Percentiles rank a stretch among this genome's conserved stretches.
Conservation (phyloP, 1,284 basidiomycete species). For the Exobasidium cylindrosporum region DNA sequence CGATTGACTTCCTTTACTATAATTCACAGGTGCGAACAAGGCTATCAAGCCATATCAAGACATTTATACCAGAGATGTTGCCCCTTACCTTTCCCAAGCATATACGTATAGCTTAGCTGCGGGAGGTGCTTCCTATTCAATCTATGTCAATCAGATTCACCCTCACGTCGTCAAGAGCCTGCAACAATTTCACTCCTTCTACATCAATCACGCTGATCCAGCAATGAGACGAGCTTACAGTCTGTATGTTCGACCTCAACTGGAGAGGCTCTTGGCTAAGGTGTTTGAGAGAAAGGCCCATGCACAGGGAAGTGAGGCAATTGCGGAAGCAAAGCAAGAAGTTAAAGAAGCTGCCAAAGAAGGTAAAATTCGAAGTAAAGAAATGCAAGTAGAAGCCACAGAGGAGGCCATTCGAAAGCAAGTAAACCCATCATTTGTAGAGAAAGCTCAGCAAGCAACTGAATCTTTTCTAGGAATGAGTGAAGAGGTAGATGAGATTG, state of each 20-base stretch:
- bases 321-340: slow-evolving; percentile 15
- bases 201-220: slow-evolving; percentile 39
- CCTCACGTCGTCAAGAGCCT: slow-evolving; percentile 32
- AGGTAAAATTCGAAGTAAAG: slow-evolving; percentile 19
- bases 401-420: slow-evolving; percentile 20
- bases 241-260: slow-evolving; percentile 41
- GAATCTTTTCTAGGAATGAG: background rate
- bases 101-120: slow-evolving; percentile 30
- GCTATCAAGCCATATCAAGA: slow-evolving; percentile 46
- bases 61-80: slow-evolving; percentile 50
- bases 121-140: slow-evolving; percentile 27
- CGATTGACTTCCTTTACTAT: slow-evolving; percentile 11
- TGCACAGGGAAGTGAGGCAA: slow-evolving; percentile 16
- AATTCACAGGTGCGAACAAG: too few species aligned
- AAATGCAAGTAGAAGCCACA: slow-evolving; percentile 31
- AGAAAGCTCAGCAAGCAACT: slow-evolving; percentile 33
- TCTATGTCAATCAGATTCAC: slow-evolving; percentile 46
- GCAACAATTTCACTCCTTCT: slow-evolving; percentile 34
- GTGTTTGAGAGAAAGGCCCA: slow-evolving; percentile 36
- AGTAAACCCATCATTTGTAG: slow-evolving; percentile 30
- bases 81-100: slow-evolving; percentile 41
- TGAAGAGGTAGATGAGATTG: slow-evolving; percentile 24
- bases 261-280: slow-evolving; percentile 35
- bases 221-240: slow-evolving; percentile 35
- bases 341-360: slow-evolving; percentile 15